Percentiles rank a stretch among this genome's conserved stretches.
phyloP scores from a whole-genome alignment of 371 early-diverging fungal species.

The Lichtheimia ramosa region DNA sequence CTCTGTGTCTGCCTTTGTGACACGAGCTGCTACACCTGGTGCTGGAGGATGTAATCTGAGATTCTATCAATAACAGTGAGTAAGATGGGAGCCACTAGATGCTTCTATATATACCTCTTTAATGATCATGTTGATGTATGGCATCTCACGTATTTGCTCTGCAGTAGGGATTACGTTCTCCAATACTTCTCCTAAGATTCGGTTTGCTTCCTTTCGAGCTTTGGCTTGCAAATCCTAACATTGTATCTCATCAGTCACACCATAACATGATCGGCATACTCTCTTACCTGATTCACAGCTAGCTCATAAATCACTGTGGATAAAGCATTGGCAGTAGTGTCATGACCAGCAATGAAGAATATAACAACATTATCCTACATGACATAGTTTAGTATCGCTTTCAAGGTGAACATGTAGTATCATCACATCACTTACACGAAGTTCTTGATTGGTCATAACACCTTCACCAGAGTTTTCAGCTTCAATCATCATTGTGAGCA shows the following conservation, averaged over 20 bases:
- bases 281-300: constrained; percentile 17
- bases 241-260: too few relatives aligned
- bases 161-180: constrained; percentile 35
- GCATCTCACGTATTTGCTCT: constrained; percentile 38
- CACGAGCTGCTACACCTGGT: not conserved
- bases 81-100: not conserved
- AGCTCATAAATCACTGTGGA: constrained; percentile 22
- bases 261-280: too few relatives aligned
- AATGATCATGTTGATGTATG: constrained; percentile 45
- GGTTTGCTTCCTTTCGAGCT: constrained; percentile 45
- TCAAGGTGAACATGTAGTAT: too few relatives aligned
- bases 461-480: constrained; percentile 21
- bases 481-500: constrained; percentile 49
- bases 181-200: constrained; percentile 40
- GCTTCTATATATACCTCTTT: constrained; percentile 17
- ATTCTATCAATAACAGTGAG: constrained; percentile 1
- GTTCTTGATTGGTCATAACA: constrained; percentile 15
- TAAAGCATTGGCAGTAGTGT: constrained; percentile 41
- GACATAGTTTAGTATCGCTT: not conserved
- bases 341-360: constrained; percentile 47
- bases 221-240: constrained; percentile 33
- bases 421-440: constrained; percentile 17
- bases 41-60: constrained; percentile 7
- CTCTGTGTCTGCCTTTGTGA: constrained; percentile 3
- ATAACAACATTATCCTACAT: constrained; percentile 45